These are phyloP conservation scores for Wickerhamiella azymoides DNA, from an alignment of 805 yeast species.

Conservation along the genomic window DNA sequence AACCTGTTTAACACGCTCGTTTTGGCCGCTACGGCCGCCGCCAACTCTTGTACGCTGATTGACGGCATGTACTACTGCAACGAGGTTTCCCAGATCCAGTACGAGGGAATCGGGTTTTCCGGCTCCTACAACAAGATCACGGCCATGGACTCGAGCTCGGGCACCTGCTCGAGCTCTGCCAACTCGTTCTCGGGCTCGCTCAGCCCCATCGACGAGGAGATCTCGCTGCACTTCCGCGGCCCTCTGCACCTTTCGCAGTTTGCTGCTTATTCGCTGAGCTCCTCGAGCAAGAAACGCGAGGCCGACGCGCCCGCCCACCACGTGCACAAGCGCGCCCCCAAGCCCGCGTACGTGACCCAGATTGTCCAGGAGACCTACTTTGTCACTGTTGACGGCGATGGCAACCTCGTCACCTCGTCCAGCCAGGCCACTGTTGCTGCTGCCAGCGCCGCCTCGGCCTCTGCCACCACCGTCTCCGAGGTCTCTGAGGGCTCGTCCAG, in stretches of 20 bases:
- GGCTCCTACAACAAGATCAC: slow-evolving; percentile 77
- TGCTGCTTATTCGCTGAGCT: slow-evolving; percentile 63
- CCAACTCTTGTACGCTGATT: slow-evolving; percentile 33
- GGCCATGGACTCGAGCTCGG: slow-evolving; percentile 50
- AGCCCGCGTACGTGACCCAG: slow-evolving; percentile 51
- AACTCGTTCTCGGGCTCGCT: slow-evolving; percentile 53
- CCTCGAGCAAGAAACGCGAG: slow-evolving; percentile 39
- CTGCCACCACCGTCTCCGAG: slow-evolving; percentile 17
- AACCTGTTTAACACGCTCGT: slow-evolving; percentile 8
- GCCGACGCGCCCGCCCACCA: slow-evolving; percentile 30
- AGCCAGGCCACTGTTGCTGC: slow-evolving; percentile 18
- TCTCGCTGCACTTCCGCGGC: slow-evolving; percentile 83
- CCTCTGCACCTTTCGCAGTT: slow-evolving; percentile 69
- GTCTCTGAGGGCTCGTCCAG: neutral
- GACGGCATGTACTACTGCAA: slow-evolving; percentile 79
- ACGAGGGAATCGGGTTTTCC: slow-evolving; percentile 64
- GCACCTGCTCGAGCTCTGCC: slow-evolving; percentile 52
- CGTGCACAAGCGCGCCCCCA: slow-evolving; percentile 44
- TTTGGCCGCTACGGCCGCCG: slow-evolving; percentile 19
- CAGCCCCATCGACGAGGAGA: slow-evolving; percentile 74
- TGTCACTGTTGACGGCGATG: slow-evolving; percentile 13
- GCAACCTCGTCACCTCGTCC: slow-evolving; percentile 15
- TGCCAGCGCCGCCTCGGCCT: slow-evolving; percentile 22
- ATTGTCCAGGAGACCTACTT: slow-evolving; percentile 52
- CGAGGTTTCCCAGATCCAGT: slow-evolving; percentile 50